Evolutionary conservation across 192 early-diverging fungal genomes (phyloP), one percentile per base, ranked within the genome.

Genomic region (Coemansia biformis): DNA sequence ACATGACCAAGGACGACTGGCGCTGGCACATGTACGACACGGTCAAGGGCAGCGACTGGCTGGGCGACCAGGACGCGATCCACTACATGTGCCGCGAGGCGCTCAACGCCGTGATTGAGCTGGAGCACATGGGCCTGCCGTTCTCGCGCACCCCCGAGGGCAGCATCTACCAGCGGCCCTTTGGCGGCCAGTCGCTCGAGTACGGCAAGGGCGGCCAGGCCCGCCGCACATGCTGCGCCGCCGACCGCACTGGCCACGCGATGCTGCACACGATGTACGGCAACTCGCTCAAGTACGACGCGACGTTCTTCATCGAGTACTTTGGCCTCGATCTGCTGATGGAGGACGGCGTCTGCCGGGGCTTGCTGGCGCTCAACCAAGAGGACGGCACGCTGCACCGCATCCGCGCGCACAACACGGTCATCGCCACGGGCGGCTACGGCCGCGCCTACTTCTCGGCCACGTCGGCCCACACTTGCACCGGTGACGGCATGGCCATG

Each of bases 1-100:
- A 99, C 77, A 96, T 99, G 93, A 83, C 85, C 51, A 91, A 99
- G 78, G 96, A 99, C 73, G 96, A 99, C 80, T 99, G 96, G 96
- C 84, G 93, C 76, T 98, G 96, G 96, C 96, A 98, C 73, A 98
- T 98, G 96, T 98, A 96, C 63, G 95, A 98, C 53, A 96, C 95
- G 18, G 93, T 96, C 68, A 98, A 98, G 81, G 95, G 93, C 42
- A 89, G 86, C 51, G 96, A 98, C 68, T 98, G 96, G 96, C 83
- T 98, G 16, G 95, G 93, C 77, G 96, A 98, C 78, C 96, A 98
- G 80, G 93, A 98, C 53, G 96, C 96, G 43, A 98, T 98, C 50
- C 96, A 98, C 67, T 98, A 98, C 78, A 98, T 98, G 96, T 96
- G 93, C 76, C 86, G 92, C 43, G 96, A 98, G 75, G 96, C 96